phyloP scores from a whole-genome alignment of 768 basidiomycete genomes.

The Pleurotus tuber-regium region DNA sequence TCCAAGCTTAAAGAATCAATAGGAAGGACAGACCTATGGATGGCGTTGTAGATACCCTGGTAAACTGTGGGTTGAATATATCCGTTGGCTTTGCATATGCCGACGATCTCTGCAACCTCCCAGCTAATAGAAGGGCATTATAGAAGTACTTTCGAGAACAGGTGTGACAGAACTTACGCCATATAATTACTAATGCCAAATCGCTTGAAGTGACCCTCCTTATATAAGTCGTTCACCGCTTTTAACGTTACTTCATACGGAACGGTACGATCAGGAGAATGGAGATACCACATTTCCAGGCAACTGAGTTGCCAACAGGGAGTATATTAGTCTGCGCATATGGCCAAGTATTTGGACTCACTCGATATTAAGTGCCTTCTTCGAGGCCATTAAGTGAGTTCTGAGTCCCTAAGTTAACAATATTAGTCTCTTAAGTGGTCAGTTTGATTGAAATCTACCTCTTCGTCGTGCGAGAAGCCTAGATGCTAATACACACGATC shows the following conservation, averaged over 20 bases:
- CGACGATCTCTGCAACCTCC: conserved; percentile 45
- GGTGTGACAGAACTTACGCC: conserved; percentile 35
- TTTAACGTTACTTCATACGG: conserved; percentile 56
- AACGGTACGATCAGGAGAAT: conserved; percentile 56
- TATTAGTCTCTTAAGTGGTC: conserved; percentile 16
- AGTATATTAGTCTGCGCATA: not conserved
- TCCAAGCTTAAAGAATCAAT: conserved; percentile 36
- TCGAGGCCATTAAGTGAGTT: conserved; percentile 43
- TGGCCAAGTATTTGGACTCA: conserved; percentile 36
- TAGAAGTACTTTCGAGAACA: no score
- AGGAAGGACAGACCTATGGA: conserved; percentile 28
- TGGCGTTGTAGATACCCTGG: conserved; percentile 26
- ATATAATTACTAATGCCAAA: conserved; percentile 64
- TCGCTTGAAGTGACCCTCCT: conserved; percentile 57
- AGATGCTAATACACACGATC: not conserved
- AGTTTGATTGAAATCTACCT: no score
- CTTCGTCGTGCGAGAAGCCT: not conserved
- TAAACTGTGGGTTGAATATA: conserved; percentile 44
- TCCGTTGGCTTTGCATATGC: conserved; percentile 39
- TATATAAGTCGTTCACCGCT: conserved; percentile 52
- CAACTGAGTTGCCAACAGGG: conserved; percentile 35
- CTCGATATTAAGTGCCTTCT: conserved; percentile 41
- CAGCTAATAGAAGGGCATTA: not conserved
- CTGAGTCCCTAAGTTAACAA: conserved; percentile 38
- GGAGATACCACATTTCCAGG: conserved; percentile 53